These are phyloP conservation scores for Apophysomyces elegans DNA, from an alignment of 371 early-diverging fungal genomes.

Conservation along the genomic window DNA sequence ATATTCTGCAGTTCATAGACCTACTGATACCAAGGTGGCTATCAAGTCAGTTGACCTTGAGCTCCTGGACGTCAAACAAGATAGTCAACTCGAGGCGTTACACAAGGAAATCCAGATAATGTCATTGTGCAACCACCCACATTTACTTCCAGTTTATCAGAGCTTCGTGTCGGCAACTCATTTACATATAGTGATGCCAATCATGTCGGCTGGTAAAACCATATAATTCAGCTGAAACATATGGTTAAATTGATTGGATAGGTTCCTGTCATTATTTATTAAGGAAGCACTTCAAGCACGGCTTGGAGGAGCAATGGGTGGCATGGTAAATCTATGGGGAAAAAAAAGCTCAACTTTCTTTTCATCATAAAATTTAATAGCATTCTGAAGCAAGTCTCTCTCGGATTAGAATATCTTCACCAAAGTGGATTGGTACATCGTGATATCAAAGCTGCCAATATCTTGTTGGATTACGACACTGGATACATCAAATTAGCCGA, in stretches of 20 bases:
- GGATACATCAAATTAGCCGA: constrained; percentile 51
- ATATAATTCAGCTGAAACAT: constrained; percentile 7
- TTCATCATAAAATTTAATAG: constrained; percentile 16
- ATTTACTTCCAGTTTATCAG: constrained; percentile 68
- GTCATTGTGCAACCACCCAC: constrained; percentile 68
- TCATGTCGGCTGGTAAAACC: constrained; percentile 61
- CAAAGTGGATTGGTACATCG: constrained; percentile 92
- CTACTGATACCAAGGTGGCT: constrained; percentile 36
- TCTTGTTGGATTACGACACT: constrained; percentile 80
- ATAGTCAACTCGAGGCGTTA: constrained; percentile 39
- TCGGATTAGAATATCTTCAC: constrained; percentile 91
- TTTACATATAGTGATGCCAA: constrained; percentile 71
- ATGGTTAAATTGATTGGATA: constrained; percentile 7
- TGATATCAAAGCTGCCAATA: constrained; percentile 94
- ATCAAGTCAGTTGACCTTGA: constrained; percentile 47
- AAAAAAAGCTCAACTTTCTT: background rate
- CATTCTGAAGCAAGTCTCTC: constrained; percentile 86
- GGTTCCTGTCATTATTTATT: constrained; percentile 52
- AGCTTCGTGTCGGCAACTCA: constrained; percentile 65
- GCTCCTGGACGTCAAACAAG: constrained; percentile 26
- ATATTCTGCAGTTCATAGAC: constrained; percentile 39
- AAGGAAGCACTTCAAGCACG: constrained; percentile 24
- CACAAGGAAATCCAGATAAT: constrained; percentile 75
- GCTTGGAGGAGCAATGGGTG: constrained; percentile 40
- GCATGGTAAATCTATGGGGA: constrained; percentile 26